A percentile compares a stretch with the other conserved stretches of the same genome.
Evolutionary conservation across 108 stramenopile genomes (phyloP).

Genomic region (Cyclotella sp.): DNA sequence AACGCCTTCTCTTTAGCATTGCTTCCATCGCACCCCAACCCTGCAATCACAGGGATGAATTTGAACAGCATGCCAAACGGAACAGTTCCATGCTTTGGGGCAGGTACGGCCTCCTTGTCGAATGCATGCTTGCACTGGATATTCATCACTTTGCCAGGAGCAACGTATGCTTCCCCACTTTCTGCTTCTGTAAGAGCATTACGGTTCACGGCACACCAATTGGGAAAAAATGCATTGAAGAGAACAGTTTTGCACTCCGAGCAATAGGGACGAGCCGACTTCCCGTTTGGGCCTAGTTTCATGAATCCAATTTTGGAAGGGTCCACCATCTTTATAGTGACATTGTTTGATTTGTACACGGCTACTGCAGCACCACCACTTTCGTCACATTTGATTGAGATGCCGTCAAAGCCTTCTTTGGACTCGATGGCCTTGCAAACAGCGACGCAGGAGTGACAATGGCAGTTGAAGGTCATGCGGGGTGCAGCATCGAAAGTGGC

Average conservation of each 20-base stretch:
- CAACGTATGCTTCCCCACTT: constrained; percentile 17
- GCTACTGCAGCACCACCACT: constrained; percentile 26
- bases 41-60: constrained; percentile 18
- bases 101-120: constrained; percentile 19
- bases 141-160: constrained; percentile 5
- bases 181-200: constrained; percentile 26
- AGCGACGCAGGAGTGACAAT: constrained; percentile 47
- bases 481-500: constrained; percentile 35
- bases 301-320: constrained; percentile 29
- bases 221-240: constrained; percentile 28
- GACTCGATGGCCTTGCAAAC: constrained; percentile 29
- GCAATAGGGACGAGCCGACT: constrained; percentile 29
- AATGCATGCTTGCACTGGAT: constrained; percentile 19
- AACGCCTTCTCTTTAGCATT: too few species aligned
- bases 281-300: constrained; percentile 35
- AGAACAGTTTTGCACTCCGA: constrained; percentile 34
- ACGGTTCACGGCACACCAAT: constrained; percentile 44
- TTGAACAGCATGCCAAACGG: constrained; percentile 36
- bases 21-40: constrained; percentile 13
- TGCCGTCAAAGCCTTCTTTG: constrained; percentile 31
- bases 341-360: constrained; percentile 38
- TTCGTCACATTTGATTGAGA: constrained; percentile 21
- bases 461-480: constrained; percentile 39
- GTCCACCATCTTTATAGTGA: constrained; percentile 33
- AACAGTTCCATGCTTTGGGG: constrained; percentile 22